These are phyloP conservation scores for Sporothrix phasma DNA, from an alignment of 2,329 filamentous ascomycete species.

Conservation along the genomic window DNA sequence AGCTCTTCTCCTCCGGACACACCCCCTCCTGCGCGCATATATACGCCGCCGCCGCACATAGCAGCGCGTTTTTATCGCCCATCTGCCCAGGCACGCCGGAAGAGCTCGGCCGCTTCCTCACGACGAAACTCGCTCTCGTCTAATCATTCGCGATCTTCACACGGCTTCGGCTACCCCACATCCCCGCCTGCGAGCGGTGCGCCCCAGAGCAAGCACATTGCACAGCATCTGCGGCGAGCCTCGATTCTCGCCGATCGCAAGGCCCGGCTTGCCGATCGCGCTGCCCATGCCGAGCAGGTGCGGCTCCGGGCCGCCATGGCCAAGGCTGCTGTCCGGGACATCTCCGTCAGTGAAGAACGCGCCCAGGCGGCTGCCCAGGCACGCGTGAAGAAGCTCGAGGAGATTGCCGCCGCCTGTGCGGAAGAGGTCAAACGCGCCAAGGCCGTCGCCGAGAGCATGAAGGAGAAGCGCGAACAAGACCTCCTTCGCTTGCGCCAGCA, in stretches of 20 bases:
- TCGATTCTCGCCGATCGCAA: constrained; percentile 75
- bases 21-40: constrained; percentile 25
- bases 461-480: constrained; percentile 68
- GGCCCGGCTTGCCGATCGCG: constrained; percentile 67
- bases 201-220: constrained; percentile 67
- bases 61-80: constrained; percentile 66
- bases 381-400: constrained; percentile 68
- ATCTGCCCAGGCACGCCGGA: constrained; percentile 53
- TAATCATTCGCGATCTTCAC: constrained; percentile 59
- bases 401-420: constrained; percentile 71
- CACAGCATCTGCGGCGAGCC: constrained; percentile 68
- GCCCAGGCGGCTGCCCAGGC: constrained; percentile 69
- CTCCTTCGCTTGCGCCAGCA: constrained; percentile 58
- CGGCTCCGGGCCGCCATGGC: constrained; percentile 63
- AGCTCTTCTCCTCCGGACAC: not conserved
- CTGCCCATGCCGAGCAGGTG: constrained; percentile 75
- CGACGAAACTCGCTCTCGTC: constrained; percentile 73
- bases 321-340: constrained; percentile 57
- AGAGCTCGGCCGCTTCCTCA: constrained; percentile 67
- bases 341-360: constrained; percentile 60
- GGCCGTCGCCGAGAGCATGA: constrained; percentile 71
- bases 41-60: constrained; percentile 64
- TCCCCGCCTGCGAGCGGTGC: constrained; percentile 30
- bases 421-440: constrained; percentile 77
- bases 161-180: constrained; percentile 37